These are phyloP conservation scores for Trypanosomatidae sp. DNA, from an alignment of 208 protist species.

Conservation along the genomic window DNA sequence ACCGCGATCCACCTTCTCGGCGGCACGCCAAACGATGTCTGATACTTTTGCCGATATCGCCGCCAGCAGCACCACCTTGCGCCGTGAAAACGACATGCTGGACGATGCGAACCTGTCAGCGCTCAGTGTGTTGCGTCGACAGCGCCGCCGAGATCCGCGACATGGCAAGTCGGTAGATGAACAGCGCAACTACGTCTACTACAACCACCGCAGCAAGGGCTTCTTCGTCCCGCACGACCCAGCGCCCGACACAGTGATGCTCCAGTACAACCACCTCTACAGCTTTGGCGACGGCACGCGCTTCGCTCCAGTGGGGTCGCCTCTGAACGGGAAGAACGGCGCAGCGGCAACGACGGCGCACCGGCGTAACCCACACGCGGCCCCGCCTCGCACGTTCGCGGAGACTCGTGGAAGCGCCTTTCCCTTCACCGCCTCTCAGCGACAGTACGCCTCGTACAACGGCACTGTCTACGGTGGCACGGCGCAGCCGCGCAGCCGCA, in stretches of 20 bases:
- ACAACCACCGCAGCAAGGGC: conserved; percentile 87
- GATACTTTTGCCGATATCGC: conserved; percentile 17
- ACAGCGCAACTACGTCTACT: conserved; percentile 69
- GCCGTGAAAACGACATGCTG: conserved; percentile 64
- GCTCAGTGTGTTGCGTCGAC: conserved; percentile 37
- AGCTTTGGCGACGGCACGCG: conserved; percentile 80
- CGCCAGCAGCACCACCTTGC: conserved; percentile 31
- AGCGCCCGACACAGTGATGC: conserved; percentile 37
- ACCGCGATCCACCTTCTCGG: conserved; percentile 3
- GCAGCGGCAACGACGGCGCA: neutral
- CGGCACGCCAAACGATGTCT: neutral
- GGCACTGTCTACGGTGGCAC: neutral
- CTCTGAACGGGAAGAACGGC: neutral
- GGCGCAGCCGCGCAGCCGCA: neutral
- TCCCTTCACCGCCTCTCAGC: conserved; percentile 29
- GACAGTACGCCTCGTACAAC: neutral
- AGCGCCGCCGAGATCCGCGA: conserved; percentile 46
- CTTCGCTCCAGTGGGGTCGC: conserved; percentile 28
- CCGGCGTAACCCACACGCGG: conserved; percentile 15
- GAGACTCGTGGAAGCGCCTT: conserved; percentile 23
- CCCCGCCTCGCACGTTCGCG: conserved; percentile 21
- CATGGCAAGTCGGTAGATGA: conserved; percentile 34
- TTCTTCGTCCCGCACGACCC: conserved; percentile 76
- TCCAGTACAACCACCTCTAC: conserved; percentile 89
- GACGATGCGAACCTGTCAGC: conserved; percentile 42